Evolutionary conservation across 1,139 yeast species (phyloP), one percentile per base, ranked within the genome.

Genomic region (Pneumocystis jirovecii): DNA sequence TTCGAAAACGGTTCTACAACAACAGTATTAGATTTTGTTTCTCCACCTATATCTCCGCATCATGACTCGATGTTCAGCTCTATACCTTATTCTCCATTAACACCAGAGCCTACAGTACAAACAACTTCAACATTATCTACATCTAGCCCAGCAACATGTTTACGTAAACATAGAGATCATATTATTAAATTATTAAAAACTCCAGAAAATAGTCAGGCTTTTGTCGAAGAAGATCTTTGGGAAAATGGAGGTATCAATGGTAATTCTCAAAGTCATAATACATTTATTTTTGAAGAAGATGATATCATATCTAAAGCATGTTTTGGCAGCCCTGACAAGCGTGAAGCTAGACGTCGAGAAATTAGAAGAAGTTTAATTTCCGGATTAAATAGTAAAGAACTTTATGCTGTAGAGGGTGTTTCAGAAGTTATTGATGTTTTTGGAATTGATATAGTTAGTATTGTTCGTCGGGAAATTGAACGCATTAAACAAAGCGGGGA

Each of bases 371-470:
- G 65, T 71, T 66, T 60, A 61, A 65, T 66, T 31, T 64, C 65
- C 42, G 68, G 68, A 19, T 45, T 67, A 39, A 63, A 64, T n/a
- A 65, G 65, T n/a, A 65, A 64, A 61, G 67, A 64, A 31, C 63
- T 67, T 15, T 37, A 40, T 62, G 59, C 42, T 44, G 63, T 63
- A 44, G 70, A 68, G 61, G 60, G 65, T 6, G 61, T 61, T 60
- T 68, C 65, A 42, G 64, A 65, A 64, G 74, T 74, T 10, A 70
- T 76, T 29, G 83, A 82, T 64, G 74, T 82, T 62, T 82, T 82
- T 73, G 85, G 85, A 44, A 85, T 82, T 37, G 85, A 82, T 70
- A 78, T 82, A 39, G 80, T 81, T 68, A 81, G 83, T 40, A 84
- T 82, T n/a, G 81, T 82, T 69, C 77, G 81, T 68, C 75, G 85